Conservation (phyloP, 805 yeast species). For the Saturnispora saitoi region DNA sequence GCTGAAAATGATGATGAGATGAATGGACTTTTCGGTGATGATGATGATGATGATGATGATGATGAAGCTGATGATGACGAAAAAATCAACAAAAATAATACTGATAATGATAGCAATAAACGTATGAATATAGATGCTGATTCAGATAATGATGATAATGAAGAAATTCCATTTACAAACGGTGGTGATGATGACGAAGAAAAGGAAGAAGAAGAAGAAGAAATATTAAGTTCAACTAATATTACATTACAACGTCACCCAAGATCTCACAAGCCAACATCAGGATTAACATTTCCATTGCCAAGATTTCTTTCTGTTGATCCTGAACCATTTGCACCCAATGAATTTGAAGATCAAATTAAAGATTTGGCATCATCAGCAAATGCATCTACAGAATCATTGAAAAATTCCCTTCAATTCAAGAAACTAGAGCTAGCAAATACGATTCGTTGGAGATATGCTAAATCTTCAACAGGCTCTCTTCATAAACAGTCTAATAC, state of each 20-base stretch:
- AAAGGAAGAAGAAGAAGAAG: slow-evolving; percentile 28
- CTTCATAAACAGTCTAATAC: slow-evolving; percentile 83
- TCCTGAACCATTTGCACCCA: slow-evolving; percentile 80
- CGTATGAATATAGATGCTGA: slow-evolving; percentile 6
- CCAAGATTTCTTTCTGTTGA: slow-evolving; percentile 81
- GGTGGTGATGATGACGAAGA: slow-evolving; percentile 30
- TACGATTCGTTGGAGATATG: slow-evolving; percentile 91
- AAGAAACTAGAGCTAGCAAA: slow-evolving; percentile 35
- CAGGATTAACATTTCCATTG: slow-evolving; percentile 42
- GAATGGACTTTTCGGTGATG: slow-evolving; percentile 10
- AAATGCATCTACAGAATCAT: slow-evolving; percentile 10
- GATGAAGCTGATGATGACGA: slow-evolving; percentile 4
- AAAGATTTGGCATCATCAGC: slow-evolving; percentile 28
- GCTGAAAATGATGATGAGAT: slow-evolving; percentile 11
- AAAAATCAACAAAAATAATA: slow-evolving; percentile 2
- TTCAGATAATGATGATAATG: slow-evolving; percentile 23
- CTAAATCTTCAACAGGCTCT: slow-evolving; percentile 60
- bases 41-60: slow-evolving; percentile 8
- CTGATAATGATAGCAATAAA: not conserved
- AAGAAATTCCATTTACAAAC: slow-evolving; percentile 28
- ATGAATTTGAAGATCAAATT: slow-evolving; percentile 40
- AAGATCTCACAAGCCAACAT: slow-evolving; percentile 31
- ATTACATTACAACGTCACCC: slow-evolving; percentile 45
- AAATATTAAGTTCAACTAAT: slow-evolving; percentile 27
- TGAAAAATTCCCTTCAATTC: slow-evolving; percentile 40